Evolutionary conservation across 139 green algal genomes (phyloP).

Genomic region (Bryopsis sp.): DNA sequence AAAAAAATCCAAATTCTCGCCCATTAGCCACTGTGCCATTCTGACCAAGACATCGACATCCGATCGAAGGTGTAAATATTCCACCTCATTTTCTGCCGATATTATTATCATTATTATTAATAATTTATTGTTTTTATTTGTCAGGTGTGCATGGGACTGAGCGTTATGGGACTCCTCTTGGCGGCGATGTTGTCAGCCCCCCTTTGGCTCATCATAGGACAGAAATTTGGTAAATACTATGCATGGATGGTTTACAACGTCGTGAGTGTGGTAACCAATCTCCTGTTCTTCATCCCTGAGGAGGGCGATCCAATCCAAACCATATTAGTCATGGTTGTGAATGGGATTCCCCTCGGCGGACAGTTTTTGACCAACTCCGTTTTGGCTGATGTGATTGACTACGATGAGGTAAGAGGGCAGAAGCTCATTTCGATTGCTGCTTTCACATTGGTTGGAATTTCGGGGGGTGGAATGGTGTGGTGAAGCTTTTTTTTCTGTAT

Average conservation of each 20-base stretch:
- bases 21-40: too few relatives aligned
- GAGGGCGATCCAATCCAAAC: slow-evolving; percentile 11
- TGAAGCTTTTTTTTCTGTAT: too few relatives aligned
- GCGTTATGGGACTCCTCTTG: slow-evolving; percentile 24
- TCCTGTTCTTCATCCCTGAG: slow-evolving; percentile 19
- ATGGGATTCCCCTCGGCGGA: slow-evolving; percentile 24
- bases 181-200: slow-evolving; percentile 19
- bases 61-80: neutral
- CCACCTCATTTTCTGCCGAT: neutral
- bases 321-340: slow-evolving; percentile 21
- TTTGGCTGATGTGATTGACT: slow-evolving; percentile 28
- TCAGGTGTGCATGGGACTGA: slow-evolving; percentile 29
- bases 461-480: too few relatives aligned
- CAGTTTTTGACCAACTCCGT: slow-evolving; percentile 22
- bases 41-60: neutral
- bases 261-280: slow-evolving; percentile 11
- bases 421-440: too few relatives aligned
- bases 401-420: slow-evolving; percentile 25
- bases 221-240: slow-evolving; percentile 23
- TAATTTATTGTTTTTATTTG: slow-evolving; percentile 6
- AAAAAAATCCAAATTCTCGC: too few relatives aligned
- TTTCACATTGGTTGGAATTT: too few relatives aligned
- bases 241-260: slow-evolving; percentile 26
- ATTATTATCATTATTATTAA: slow-evolving; percentile 5
- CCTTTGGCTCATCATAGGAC: slow-evolving; percentile 20